A percentile compares a stretch with the other conserved stretches of the same genome.
Conservation (phyloP, 1,284 basidiomycete genomes). For the Rhodofomes roseus region DNA sequence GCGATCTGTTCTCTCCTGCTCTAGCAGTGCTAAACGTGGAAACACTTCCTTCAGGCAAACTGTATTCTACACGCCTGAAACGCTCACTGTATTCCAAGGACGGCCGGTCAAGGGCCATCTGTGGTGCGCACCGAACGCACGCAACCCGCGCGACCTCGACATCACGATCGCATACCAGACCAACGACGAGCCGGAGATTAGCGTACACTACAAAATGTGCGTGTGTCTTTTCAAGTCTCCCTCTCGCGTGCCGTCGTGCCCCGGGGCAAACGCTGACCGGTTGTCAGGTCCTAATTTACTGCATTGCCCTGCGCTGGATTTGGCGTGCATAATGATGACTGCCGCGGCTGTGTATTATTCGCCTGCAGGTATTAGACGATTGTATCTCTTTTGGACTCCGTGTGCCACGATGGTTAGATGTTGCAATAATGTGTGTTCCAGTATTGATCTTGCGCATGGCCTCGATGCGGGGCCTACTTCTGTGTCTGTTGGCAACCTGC, state of each 20-base stretch:
- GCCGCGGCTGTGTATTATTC: not conserved
- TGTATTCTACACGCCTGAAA: constrained; percentile 92
- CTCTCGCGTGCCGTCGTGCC: constrained; percentile 11
- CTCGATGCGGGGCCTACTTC: no score
- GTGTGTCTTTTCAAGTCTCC: constrained; percentile 36
- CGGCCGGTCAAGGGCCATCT: constrained; percentile 73
- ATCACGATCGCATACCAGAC: constrained; percentile 76
- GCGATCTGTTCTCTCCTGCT: not conserved
- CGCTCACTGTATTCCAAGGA: constrained; percentile 60
- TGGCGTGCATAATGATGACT: not conserved
- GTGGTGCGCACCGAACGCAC: constrained; percentile 79
- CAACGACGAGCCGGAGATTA: constrained; percentile 32
- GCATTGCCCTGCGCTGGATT: not conserved
- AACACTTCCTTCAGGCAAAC: constrained; percentile 70
- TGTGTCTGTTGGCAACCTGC: not conserved
- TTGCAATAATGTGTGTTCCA: not conserved
- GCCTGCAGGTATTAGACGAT: constrained; percentile 7
- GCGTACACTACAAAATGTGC: constrained; percentile 77
- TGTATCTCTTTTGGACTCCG: not conserved
- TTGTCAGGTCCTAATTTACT: constrained; percentile 63
- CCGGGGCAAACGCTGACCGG: constrained; percentile 54
- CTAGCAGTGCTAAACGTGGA: not conserved
- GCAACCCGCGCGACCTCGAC: constrained; percentile 92
- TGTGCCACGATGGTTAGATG: not conserved
- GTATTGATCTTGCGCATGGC: not conserved